Evolutionary conservation across 225 moss, liverwort and hornwort genomes (phyloP).

Genomic region (Physcomitrellopsis africana): DNA sequence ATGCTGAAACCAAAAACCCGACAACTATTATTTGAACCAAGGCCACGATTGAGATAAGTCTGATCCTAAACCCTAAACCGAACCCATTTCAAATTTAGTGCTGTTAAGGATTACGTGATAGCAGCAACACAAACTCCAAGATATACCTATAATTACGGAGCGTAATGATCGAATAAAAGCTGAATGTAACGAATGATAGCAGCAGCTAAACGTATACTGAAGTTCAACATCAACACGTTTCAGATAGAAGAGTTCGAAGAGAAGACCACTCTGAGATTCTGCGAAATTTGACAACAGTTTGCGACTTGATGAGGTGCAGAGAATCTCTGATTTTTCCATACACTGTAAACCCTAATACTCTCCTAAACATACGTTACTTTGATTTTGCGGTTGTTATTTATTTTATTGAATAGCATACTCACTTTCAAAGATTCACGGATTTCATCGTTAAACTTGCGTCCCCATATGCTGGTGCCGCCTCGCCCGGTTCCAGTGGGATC

Average conservation of each 20-base stretch:
- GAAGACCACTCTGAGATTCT: not conserved
- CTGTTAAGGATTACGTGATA: not conserved
- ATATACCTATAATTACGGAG: not conserved
- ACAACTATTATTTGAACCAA: not conserved
- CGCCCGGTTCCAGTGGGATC: slow-evolving; percentile 95
- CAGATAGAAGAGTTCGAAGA: not conserved
- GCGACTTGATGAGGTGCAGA: not conserved
- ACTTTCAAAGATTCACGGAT: slow-evolving; percentile 96
- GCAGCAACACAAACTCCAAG: too few species aligned
- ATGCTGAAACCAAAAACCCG: slow-evolving; percentile 63
- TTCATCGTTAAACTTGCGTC: slow-evolving; percentile 96
- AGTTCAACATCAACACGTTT: not conserved
- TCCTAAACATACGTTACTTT: slow-evolving; percentile 5
- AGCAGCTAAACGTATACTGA: slow-evolving; percentile 18
- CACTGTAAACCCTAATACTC: slow-evolving; percentile 9
- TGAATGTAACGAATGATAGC: slow-evolving; percentile 4
- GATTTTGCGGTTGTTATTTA: not conserved
- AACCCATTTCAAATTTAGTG: not conserved
- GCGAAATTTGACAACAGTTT: not conserved
- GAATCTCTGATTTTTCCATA: not conserved
- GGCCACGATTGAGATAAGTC: not conserved
- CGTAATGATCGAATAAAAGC: not conserved
- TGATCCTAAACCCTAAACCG: not conserved
- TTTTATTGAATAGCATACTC: slow-evolving; percentile 23
- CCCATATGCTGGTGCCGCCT: slow-evolving; percentile 96